Evolutionary conservation across 148 eudicot genomes (phyloP), one percentile per base, ranked within the genome.

Genomic region (Persicaria maculosa): DNA sequence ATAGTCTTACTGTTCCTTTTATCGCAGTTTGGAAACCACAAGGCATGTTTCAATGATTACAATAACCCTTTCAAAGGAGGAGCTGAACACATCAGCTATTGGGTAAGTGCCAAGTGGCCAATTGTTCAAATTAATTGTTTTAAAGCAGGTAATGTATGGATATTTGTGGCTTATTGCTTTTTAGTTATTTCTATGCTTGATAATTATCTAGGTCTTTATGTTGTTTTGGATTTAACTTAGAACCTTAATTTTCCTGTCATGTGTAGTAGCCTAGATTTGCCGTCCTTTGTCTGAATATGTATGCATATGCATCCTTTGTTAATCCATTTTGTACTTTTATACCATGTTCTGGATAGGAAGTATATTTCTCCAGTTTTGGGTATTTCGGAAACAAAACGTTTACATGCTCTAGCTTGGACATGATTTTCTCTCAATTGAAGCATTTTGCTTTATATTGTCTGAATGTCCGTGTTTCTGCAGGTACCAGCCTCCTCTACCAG

Each of bases 41-140:
- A 88, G 98, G 86, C 97, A 94, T 82, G 98, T 94, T 53, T 91
- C 98, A 45, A 91, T 94, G 98, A 87, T 94, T 67, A 90, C 95
- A 17, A 82, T 94, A 36, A 88, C 87, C 48, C 90, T 94, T 57
- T 94, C 98, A 45, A 91, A 80, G 80, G 79, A 85, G 68, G 97
- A 90, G 83, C 85, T 87, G 81, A 79, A 94, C 77, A 77, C 78
- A 73, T 80, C 85, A 53, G 82, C 93, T 45, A 74, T 90, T 45
- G 97, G 98, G 98, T 94, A 80, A 86, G 92, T 82, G 14, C 17
- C n/a, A 80, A 86, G 92, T 82, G 14, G 46, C n/a, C 36, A 11
- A 11, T 31, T 65, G 12, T 65, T 40, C 17, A 65, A 2, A 1
- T 10, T 62, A 19, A 16, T 36, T n/a, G 6, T 65, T 14, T 57